Percentiles rank a stretch among this genome's conserved stretches.
These are phyloP conservation scores for Corchorus olitorius DNA, from an alignment of 345 rosid species.

Conservation along the genomic window DNA sequence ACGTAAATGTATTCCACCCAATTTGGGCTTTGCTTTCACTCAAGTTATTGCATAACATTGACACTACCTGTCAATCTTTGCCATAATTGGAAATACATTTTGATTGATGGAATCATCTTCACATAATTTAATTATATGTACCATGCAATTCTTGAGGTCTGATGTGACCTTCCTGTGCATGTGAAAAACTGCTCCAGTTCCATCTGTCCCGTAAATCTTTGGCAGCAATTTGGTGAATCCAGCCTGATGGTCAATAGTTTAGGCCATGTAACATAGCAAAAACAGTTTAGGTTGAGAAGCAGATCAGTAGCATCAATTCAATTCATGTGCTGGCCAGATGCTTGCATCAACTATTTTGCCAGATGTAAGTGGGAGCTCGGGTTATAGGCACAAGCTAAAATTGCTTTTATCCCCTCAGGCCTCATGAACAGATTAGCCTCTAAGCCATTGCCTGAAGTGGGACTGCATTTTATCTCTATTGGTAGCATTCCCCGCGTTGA, in stretches of 20 bases:
- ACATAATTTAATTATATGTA: too few relatives aligned
- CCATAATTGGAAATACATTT: background rate
- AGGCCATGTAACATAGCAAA: background rate
- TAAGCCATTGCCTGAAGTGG: slow-evolving; percentile 69
- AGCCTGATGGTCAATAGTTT: background rate
- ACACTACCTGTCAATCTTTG: background rate
- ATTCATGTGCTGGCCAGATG: background rate
- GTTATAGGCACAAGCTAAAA: background rate
- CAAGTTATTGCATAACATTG: background rate
- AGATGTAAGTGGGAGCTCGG: background rate
- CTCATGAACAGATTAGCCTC: slow-evolving; percentile 18
- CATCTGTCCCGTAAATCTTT: background rate
- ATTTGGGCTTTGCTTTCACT: too few relatives aligned
- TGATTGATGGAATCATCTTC: background rate
- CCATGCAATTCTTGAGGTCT: background rate
- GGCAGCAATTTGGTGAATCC: background rate
- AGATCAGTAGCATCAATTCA: too few relatives aligned
- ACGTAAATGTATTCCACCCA: too few relatives aligned
- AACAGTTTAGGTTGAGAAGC: background rate
- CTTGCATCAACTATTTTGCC: background rate
- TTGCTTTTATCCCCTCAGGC: background rate
- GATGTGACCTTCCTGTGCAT: background rate
- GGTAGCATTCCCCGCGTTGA: slow-evolving; percentile 61
- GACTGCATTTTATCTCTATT: slow-evolving; percentile 74
- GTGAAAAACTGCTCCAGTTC: background rate